phyloP scores from a whole-genome alignment of 495 filamentous ascomycete species.

The Aspergillus taichungensis region DNA sequence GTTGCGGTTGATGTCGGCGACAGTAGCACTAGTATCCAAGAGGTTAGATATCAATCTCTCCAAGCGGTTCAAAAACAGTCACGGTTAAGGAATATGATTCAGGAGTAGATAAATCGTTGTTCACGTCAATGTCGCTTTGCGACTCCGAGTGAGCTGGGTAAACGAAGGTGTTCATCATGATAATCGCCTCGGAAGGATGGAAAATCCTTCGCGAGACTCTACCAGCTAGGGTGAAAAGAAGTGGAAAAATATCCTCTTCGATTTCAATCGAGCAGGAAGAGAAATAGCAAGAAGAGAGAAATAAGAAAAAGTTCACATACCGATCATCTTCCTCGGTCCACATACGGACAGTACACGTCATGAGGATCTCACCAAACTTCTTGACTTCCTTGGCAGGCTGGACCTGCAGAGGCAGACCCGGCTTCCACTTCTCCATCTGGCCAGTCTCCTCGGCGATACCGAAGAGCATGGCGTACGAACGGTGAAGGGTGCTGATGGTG shows the following conservation, averaged over 20 bases:
- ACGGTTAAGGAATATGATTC: constrained; percentile 15
- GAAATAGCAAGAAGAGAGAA: constrained; percentile 12
- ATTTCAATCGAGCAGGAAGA: background rate
- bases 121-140: constrained; percentile 75
- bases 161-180: constrained; percentile 85
- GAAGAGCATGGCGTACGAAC: constrained; percentile 88
- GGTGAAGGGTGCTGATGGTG: constrained; percentile 82
- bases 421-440: constrained; percentile 73
- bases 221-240: constrained; percentile 7
- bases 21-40: constrained; percentile 54
- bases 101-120: constrained; percentile 58
- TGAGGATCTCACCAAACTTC: constrained; percentile 82
- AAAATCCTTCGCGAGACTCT: background rate
- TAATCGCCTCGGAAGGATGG: constrained; percentile 1
- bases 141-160: constrained; percentile 99
- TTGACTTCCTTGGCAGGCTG: constrained; percentile 65
- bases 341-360: constrained; percentile 71
- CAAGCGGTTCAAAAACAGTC: constrained; percentile 5
- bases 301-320: constrained; percentile 49
- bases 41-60: constrained; percentile 28
- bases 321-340: constrained; percentile 89
- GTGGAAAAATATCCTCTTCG: background rate
- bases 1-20: constrained; percentile 93
- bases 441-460: constrained; percentile 73
- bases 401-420: constrained; percentile 75